A percentile compares a stretch with the other conserved stretches of the same genome.
Evolutionary conservation across 2,329 filamentous ascomycete genomes (phyloP).

Genomic region (Phyllosticta citrichinensis): DNA sequence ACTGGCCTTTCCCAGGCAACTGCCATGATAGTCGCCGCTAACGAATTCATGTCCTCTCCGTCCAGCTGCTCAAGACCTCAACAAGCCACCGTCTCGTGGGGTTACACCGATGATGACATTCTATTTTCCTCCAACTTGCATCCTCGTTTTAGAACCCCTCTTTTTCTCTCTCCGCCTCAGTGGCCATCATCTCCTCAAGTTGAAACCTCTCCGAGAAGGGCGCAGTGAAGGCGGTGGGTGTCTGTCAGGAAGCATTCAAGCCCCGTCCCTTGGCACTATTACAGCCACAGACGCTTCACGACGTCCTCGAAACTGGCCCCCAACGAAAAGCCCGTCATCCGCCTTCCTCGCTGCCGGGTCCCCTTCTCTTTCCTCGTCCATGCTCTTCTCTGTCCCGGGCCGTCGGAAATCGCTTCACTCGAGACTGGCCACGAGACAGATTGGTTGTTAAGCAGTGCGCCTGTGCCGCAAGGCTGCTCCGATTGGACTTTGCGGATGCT

Average conservation of each 20-base stretch:
- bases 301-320: not conserved
- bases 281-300: not conserved
- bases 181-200: not conserved
- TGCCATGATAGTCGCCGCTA: not conserved
- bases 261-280: not conserved
- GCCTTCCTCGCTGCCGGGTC: not conserved
- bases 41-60: not conserved
- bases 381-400: not conserved
- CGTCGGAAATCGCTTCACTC: not conserved
- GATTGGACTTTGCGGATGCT: not conserved
- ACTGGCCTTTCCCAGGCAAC: not conserved
- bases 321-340: not conserved
- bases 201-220: not conserved
- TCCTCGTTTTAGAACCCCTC: not conserved
- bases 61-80: not conserved
- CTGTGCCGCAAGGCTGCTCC: not conserved
- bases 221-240: not conserved
- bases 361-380: not conserved
- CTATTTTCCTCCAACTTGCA: not conserved
- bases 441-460: not conserved
- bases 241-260: not conserved
- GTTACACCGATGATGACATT: not conserved
- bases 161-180: not conserved
- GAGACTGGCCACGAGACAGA: not conserved
- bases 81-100: not conserved